Percentiles rank a stretch among this genome's conserved stretches.
Conservation (phyloP, 2,329 filamentous ascomycete species). For the Atkinsonella hypoxylon region DNA sequence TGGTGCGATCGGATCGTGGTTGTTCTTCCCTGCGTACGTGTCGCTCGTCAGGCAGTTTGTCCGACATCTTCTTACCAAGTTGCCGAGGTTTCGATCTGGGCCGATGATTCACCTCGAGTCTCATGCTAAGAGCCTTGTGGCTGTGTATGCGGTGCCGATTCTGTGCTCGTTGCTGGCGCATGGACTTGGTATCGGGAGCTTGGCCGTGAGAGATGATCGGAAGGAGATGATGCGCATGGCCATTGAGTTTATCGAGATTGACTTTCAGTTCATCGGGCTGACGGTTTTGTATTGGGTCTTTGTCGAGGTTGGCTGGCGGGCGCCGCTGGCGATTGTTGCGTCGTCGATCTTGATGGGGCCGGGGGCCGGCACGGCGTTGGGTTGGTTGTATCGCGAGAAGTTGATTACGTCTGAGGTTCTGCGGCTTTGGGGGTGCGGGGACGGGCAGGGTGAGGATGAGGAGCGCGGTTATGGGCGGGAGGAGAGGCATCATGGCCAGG, state of each 20-base stretch:
- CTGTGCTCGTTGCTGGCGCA: slow-evolving; percentile 32
- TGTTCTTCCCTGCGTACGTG: slow-evolving; percentile 40
- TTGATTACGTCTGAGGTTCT: slow-evolving; percentile 15
- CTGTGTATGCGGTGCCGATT: slow-evolving; percentile 34
- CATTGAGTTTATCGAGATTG: slow-evolving; percentile 33
- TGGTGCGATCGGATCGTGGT: slow-evolving; percentile 30
- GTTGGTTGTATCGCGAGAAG: slow-evolving; percentile 28
- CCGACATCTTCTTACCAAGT: slow-evolving; percentile 14
- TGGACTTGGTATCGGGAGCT: slow-evolving; percentile 26
- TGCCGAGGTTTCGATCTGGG: slow-evolving; percentile 16
- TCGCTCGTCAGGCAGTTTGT: slow-evolving; percentile 28
- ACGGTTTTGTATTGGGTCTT: slow-evolving; percentile 42
- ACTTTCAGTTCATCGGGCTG: slow-evolving; percentile 30
- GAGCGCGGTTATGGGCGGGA: slow-evolving; percentile 7
- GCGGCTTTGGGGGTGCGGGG: slow-evolving; percentile 6
- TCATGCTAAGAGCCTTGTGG: slow-evolving; percentile 22
- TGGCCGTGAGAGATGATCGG: slow-evolving; percentile 30
- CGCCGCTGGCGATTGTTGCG: slow-evolving; percentile 20
- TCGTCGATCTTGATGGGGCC: slow-evolving; percentile 23
- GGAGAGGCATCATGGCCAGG: not conserved
- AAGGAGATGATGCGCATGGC: slow-evolving; percentile 37
- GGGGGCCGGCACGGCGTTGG: slow-evolving; percentile 25
- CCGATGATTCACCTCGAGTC: slow-evolving; percentile 31
- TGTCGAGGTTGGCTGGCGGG: slow-evolving; percentile 35
- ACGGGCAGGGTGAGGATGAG: slow-evolving; percentile 8